Conservation (phyloP, 208 protist species). For the Leishmania turanica region DNA sequence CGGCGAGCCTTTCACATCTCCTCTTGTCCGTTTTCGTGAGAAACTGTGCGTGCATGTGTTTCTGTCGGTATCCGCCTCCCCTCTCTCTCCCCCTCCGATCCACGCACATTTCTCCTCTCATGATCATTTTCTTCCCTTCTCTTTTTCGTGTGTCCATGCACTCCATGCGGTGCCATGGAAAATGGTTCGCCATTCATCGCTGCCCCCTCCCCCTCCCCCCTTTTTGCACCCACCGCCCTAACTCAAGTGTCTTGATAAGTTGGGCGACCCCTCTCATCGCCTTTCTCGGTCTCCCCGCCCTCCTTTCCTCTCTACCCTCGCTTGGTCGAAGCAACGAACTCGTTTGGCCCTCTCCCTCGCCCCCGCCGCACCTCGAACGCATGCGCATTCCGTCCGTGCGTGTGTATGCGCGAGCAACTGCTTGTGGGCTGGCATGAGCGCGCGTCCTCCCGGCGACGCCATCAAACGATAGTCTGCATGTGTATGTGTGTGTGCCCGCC, state of each 20-base stretch:
- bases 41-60: background rate
- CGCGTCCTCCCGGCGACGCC: background rate
- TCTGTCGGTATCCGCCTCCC: background rate
- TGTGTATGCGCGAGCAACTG: background rate
- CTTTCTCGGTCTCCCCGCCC: background rate
- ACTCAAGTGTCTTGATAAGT: background rate
- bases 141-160: background rate
- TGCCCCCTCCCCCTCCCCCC: background rate
- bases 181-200: background rate
- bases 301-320: background rate
- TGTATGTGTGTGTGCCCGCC: background rate
- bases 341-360: background rate
- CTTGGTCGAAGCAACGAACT: background rate
- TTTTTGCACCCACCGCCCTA: background rate
- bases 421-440: background rate
- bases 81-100: background rate
- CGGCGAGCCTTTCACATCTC: background rate
- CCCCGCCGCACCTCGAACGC: background rate
- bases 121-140: background rate
- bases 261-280: background rate
- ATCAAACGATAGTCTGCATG: background rate
- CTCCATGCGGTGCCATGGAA: background rate
- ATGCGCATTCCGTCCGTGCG: background rate
- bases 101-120: background rate
- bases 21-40: background rate